These are phyloP conservation scores for Epithele typhae DNA, from an alignment of 768 basidiomycete genomes.

Conservation along the genomic window DNA sequence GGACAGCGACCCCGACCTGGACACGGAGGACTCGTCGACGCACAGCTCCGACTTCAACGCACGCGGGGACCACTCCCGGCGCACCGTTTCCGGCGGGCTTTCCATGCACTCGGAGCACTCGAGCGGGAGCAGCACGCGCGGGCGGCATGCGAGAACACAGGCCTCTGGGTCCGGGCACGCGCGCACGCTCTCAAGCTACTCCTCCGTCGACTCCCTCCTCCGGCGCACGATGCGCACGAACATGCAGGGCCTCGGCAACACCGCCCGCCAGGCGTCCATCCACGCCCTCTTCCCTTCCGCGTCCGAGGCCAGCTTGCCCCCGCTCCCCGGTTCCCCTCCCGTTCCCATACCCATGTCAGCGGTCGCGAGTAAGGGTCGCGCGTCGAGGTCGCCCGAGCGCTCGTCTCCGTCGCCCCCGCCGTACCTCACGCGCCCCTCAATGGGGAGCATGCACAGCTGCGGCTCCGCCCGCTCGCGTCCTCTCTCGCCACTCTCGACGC, in stretches of 20 bases:
- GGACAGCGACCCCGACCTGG: constrained; percentile 3
- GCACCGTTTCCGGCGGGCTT: neutral
- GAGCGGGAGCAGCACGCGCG: neutral
- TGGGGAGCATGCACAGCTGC: constrained; percentile 6
- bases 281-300: constrained; percentile 3
- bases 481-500: constrained; percentile 7
- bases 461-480: constrained; percentile 2
- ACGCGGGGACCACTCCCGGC: neutral
- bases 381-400: neutral
- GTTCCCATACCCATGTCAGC: neutral
- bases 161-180: neutral
- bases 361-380: neutral
- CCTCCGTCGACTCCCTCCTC: constrained; percentile 24
- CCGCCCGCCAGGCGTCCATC: constrained; percentile 4
- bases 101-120: no score
- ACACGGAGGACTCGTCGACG: constrained; percentile 3
- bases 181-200: constrained; percentile 21
- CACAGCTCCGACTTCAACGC: constrained; percentile 7
- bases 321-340: neutral
- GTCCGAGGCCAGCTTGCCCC: neutral
- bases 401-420: constrained; percentile 9
- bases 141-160: neutral
- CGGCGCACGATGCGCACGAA: constrained; percentile 17
- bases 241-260: constrained; percentile 1
- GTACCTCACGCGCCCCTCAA: constrained; percentile 4